Percentiles rank a stretch among this genome's conserved stretches.
Conservation (phyloP, 805 yeast genomes). For the Candida tammaniensis region DNA sequence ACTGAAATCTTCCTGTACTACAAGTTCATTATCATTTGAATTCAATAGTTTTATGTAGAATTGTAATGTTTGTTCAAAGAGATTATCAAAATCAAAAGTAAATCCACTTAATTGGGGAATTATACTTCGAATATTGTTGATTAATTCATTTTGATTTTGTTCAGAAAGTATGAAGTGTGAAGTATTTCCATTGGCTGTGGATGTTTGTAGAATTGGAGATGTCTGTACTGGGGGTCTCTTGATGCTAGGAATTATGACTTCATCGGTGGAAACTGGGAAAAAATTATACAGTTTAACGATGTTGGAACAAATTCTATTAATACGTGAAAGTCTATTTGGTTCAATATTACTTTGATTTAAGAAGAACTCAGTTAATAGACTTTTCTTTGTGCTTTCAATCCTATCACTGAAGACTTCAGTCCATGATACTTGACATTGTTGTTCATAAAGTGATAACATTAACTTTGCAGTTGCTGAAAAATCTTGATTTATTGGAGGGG, state of each 20-base stretch:
- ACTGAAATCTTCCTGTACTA: constrained; percentile 7
- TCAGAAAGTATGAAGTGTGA: constrained; percentile 3
- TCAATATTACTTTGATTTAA: constrained; percentile 1
- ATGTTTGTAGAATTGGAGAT: too few species aligned
- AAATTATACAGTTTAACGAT: not conserved
- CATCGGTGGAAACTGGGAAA: not conserved
- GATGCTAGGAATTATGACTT: too few species aligned
- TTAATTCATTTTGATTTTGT: constrained; percentile 9
- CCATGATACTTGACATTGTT: constrained; percentile 7
- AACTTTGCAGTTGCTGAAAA: constrained; percentile 3
- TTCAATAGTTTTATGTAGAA: constrained; percentile 6
- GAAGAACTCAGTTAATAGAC: constrained; percentile 7
- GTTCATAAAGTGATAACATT: constrained; percentile 8
- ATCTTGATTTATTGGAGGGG: constrained; percentile 11
- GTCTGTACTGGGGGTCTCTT: too few species aligned
- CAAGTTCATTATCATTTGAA: constrained; percentile 5
- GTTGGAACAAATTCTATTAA: too few species aligned
- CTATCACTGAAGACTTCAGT: constrained; percentile 8
- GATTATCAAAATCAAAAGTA: constrained; percentile 13
- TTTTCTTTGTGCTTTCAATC: not conserved
- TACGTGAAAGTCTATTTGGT: too few species aligned
- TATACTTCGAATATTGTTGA: constrained; percentile 8
- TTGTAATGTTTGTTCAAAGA: constrained; percentile 3
- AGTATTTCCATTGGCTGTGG: too few species aligned
- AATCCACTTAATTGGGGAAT: constrained; percentile 13